phyloP scores from a whole-genome alignment of 345 rosid genomes.

The Populus ilicifolia region DNA sequence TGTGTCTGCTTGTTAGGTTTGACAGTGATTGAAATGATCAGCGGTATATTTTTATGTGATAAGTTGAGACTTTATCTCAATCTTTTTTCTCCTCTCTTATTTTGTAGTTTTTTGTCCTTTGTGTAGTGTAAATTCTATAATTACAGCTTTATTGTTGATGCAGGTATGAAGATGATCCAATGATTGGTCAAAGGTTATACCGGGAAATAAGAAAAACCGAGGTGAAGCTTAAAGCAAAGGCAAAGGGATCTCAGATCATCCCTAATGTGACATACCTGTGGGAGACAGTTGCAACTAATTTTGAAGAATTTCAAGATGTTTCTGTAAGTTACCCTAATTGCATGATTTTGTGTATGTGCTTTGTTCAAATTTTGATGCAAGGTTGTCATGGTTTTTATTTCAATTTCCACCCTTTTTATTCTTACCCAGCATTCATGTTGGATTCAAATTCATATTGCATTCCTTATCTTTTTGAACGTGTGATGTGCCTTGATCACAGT shows the following conservation, averaged over 20 bases:
- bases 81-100: not conserved
- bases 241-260: constrained; percentile 78
- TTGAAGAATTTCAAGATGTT: constrained; percentile 93
- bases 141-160: constrained; percentile 26
- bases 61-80: not conserved
- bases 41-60: not conserved
- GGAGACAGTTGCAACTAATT: constrained; percentile 96
- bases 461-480: not conserved
- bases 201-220: constrained; percentile 89
- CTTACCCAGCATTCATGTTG: not conserved
- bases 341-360: not conserved
- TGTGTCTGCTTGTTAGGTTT: not conserved
- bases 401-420: not conserved
- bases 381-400: not conserved
- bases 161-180: constrained; percentile 96
- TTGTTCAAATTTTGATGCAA: not conserved
- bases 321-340: constrained; percentile 41
- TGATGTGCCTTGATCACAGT: not conserved
- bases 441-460: not conserved
- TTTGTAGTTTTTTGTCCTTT: not conserved
- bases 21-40: not conserved
- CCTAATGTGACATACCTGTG: constrained; percentile 69
- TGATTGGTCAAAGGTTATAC: constrained; percentile 87
- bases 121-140: constrained; percentile 5
- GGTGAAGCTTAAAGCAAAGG: constrained; percentile 56